A percentile compares a stretch with the other conserved stretches of the same genome.
phyloP scores from a whole-genome alignment of 2,329 filamentous ascomycete species.

The Penicillium sp. region DNA sequence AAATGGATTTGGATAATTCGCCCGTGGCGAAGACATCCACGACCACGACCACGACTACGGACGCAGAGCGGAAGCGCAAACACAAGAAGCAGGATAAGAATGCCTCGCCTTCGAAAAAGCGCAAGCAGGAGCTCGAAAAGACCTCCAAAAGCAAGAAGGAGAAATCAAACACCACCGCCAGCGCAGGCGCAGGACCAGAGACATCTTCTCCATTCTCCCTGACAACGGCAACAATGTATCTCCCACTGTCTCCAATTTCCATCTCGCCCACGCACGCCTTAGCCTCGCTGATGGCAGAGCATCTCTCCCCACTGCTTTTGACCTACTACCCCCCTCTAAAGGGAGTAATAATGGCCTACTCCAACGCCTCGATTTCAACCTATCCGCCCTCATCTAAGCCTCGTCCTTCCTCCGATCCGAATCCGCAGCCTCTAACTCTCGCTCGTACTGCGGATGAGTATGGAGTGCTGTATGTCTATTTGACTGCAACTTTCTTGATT shows the following conservation, averaged over 20 bases:
- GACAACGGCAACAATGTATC: conserved; percentile 76
- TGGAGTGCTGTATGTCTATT: conserved; percentile 82
- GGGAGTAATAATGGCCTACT: conserved; percentile 62
- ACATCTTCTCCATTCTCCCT: conserved; percentile 71
- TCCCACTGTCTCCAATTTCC: conserved; percentile 62
- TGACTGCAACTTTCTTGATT: conserved; percentile 83
- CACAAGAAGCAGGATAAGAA: conserved; percentile 46
- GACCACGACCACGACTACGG: too few relatives aligned
- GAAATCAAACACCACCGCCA: conserved; percentile 18
- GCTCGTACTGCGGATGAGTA: conserved; percentile 72
- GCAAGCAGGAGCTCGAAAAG: conserved; percentile 37
- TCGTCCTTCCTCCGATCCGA: conserved; percentile 31
- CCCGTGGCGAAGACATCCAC: too few relatives aligned
- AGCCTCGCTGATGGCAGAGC: conserved; percentile 63
- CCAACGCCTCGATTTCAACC: conserved; percentile 48
- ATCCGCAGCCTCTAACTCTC: conserved; percentile 45
- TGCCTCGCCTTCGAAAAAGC: conserved; percentile 47
- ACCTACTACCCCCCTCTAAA: conserved; percentile 64
- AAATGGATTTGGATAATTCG: conserved; percentile 44
- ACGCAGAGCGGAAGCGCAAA: conserved; percentile 46
- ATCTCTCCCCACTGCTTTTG: conserved; percentile 66
- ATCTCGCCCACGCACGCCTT: conserved; percentile 57
- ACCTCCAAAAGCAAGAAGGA: conserved; percentile 36
- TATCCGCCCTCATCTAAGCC: conserved; percentile 40
- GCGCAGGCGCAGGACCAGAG: conserved; percentile 33